Conservation (phyloP, 768 basidiomycete species). For the Podaxis carcinomalis region DNA sequence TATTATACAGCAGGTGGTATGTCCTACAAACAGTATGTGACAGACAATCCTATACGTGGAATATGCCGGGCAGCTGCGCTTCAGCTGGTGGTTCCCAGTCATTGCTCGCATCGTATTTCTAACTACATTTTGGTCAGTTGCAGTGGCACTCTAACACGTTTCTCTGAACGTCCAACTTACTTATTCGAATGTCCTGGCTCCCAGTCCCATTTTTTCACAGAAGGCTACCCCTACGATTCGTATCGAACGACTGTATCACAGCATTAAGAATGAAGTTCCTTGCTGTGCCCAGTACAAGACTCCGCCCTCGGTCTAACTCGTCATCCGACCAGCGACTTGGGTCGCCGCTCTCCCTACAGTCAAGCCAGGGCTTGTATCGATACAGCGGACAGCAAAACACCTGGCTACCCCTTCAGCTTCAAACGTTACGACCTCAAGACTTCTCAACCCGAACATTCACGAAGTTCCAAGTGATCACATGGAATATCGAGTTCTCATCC, state of each 20-base stretch:
- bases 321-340: neutral
- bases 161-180: no score
- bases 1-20: no score
- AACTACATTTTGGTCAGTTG: no score
- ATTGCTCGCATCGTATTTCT: no score
- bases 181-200: neutral
- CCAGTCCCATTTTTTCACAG: neutral
- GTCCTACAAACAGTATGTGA: no score
- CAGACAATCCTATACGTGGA: no score
- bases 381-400: neutral
- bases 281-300: neutral
- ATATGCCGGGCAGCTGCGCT: no score
- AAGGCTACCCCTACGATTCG: neutral
- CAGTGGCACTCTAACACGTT: no score
- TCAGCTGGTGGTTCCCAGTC: no score
- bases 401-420: neutral
- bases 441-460: neutral
- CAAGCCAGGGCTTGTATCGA: neutral
- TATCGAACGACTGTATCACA: neutral
- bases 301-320: neutral
- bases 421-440: neutral
- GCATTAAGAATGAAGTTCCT: neutral
- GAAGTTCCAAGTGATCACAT: slow-evolving; percentile 1
- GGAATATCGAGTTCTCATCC: slow-evolving; percentile 9
- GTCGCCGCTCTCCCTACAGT: neutral